Evolutionary conservation across 805 yeast species (phyloP), one percentile per base, ranked within the genome.

Genomic region (Ogataea paraovalis): DNA sequence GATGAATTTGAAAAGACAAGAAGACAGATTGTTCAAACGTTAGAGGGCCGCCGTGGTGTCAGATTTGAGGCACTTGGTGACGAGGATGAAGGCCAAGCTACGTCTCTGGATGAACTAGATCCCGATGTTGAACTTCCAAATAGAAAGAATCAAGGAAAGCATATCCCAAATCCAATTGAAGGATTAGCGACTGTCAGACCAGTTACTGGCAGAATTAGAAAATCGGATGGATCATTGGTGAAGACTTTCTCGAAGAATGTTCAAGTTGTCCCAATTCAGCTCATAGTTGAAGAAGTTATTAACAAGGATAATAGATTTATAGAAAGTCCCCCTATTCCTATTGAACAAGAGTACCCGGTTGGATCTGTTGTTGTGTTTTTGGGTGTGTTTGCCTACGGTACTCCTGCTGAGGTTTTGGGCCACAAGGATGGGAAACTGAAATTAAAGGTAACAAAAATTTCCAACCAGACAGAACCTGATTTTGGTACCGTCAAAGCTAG

Each of bases 301-400:
- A 80, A 88, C 61, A 79, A 79, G 54, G 99, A 94, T 64, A 72
- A 69, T 54, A 77, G 99, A 62, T 88, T 71, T 61, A 67, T 69
- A 28, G 89, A 88, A 58, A 80, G 82, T 53, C 80, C 83, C 1
- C 88, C 97, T 2, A 60, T 79, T 33, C 89, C 97, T 6, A 72
- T 94, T 48, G 83, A 80, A 7, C 80, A 87, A 53, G 97, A 92
- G 64, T 94, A 77, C 66, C 97, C 97, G 18, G 45, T 75, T 3
- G 83, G 78, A 14, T 75, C 86, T 0, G 78, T 80, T 44, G 91
- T 83, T 23, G 79, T 92, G 8, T 87, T 87, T 61, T 71, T 94
- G 51, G 96, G 97, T 42, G 88, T 83, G 23, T 81, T 82, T 65
- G 95, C 91, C 2, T 94, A 88, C 62, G 98, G 99, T 46, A 78